Conservation (phyloP, 805 yeast species). For the Metschnikowia gruessii region DNA sequence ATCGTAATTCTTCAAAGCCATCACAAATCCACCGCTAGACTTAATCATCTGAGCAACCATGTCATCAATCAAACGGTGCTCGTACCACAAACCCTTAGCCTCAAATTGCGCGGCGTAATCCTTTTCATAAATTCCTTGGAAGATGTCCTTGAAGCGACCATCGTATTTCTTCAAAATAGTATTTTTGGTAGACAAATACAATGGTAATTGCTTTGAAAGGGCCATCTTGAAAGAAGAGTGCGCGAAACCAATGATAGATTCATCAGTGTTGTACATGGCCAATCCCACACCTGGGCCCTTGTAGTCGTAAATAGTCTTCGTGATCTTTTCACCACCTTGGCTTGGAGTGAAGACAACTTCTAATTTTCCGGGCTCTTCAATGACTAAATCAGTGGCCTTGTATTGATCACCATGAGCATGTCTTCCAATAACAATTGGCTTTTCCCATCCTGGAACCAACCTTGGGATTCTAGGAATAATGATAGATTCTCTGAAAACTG, state of each 20-base stretch:
- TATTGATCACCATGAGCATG: slow-evolving; percentile 98
- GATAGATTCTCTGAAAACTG: slow-evolving; percentile 96
- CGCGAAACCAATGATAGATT: slow-evolving; percentile 89
- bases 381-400: slow-evolving; percentile 82
- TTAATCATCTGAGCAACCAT: slow-evolving; percentile 99
- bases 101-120: slow-evolving; percentile 73
- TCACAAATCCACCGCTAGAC: slow-evolving; percentile 90
- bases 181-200: slow-evolving; percentile 89
- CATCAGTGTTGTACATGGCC: slow-evolving; percentile 95
- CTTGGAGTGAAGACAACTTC: slow-evolving; percentile 73
- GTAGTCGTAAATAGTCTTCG: slow-evolving; percentile 64
- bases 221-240: slow-evolving; percentile 89
- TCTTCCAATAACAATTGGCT: slow-evolving; percentile 95
- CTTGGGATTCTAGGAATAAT: slow-evolving; percentile 87
- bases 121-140: slow-evolving; percentile 72
- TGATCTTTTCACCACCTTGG: slow-evolving; percentile 54
- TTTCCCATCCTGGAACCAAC: slow-evolving; percentile 86
- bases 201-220: slow-evolving; percentile 67
- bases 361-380: slow-evolving; percentile 77
- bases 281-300: slow-evolving; percentile 76
- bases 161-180: slow-evolving; percentile 92
- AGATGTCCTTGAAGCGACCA: slow-evolving; percentile 92
- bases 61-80: slow-evolving; percentile 94
- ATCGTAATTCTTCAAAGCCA: slow-evolving; percentile 96
- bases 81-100: slow-evolving; percentile 85